Evolutionary conservation across 495 filamentous ascomycete species (phyloP), one percentile per base, ranked within the genome.

Genomic region (Xylaria curta): DNA sequence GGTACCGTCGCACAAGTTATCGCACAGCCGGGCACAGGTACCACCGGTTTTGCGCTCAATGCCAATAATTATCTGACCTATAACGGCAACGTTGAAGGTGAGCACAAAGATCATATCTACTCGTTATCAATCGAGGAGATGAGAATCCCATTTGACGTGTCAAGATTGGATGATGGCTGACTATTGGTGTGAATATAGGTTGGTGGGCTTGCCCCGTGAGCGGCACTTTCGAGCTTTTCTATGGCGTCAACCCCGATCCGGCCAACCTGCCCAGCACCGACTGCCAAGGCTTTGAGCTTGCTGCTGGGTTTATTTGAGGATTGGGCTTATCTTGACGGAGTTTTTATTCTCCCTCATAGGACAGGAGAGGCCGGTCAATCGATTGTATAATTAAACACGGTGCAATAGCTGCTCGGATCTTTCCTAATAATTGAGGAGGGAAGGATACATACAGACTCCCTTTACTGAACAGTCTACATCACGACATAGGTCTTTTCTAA

Each of bases 191-290:
- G 13, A 7, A 33, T 49, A 7, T 46, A 71, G 69, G 69, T 17
- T 71, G 60, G 58, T 71, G 69, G 69, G 69, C 69, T 28, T 71
- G 69, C 46, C 68, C 69, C 42, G 46, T 71, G n/a, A 24, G 64
- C 38, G 69, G 40, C 51, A 66, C 36, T 26, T 71, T 56, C 61
- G 24, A 44, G 9, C 69, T 71, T 24, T 65, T 42, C 61, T 71
- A 65, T 38, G 69, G 69, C 24, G 8, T 58, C 49, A 38, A 53
- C n/a, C 69, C 60, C 26, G 58, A 36, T n/a, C 6, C 12, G 44
- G 38, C 26, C 24, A 65, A 71, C 47, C 46, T 71, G 17, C 69
- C 69, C 28, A 56, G 44, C 51, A 42, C 21, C 9, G n/a, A 28
- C 1, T 71, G 69, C 61, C 60, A 56, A 31, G 1, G 12, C 24